Conservation (phyloP, 108 stramenopile genomes). For the Cyclostephanos tholiformis region DNA sequence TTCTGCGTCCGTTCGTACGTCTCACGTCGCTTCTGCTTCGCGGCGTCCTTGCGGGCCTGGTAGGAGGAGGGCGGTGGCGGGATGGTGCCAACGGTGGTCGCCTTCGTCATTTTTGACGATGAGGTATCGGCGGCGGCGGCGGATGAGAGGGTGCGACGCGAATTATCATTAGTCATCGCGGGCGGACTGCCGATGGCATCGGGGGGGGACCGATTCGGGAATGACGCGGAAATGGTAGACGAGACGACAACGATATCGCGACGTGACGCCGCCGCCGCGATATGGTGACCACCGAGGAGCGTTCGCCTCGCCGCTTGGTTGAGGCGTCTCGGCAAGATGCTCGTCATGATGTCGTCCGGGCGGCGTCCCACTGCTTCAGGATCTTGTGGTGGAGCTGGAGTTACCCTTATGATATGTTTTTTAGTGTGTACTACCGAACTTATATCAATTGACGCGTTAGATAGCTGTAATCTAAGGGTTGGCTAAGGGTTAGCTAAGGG, state of each 20-base stretch:
- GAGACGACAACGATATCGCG: too few species aligned
- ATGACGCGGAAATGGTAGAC: too few species aligned
- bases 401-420: too few species aligned
- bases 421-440: too few species aligned
- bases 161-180: background rate
- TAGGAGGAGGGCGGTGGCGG: conserved; percentile 16
- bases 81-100: background rate
- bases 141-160: background rate
- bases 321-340: conserved; percentile 12
- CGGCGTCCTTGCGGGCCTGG: conserved; percentile 41
- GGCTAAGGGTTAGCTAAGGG: too few species aligned
- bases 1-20: conserved; percentile 45
- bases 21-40: conserved; percentile 62
- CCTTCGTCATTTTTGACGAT: background rate
- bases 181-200: background rate
- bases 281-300: background rate
- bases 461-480: too few species aligned
- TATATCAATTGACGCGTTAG: too few species aligned
- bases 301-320: conserved; percentile 21
- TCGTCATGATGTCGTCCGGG: background rate
- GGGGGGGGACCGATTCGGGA: too few species aligned
- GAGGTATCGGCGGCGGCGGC: background rate
- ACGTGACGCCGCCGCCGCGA: background rate
- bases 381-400: too few species aligned
- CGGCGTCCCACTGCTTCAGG: too few species aligned